Evolutionary conservation across 305 asterid species (phyloP), one percentile per base, ranked within the genome.

Genomic region (Rubia balearica): DNA sequence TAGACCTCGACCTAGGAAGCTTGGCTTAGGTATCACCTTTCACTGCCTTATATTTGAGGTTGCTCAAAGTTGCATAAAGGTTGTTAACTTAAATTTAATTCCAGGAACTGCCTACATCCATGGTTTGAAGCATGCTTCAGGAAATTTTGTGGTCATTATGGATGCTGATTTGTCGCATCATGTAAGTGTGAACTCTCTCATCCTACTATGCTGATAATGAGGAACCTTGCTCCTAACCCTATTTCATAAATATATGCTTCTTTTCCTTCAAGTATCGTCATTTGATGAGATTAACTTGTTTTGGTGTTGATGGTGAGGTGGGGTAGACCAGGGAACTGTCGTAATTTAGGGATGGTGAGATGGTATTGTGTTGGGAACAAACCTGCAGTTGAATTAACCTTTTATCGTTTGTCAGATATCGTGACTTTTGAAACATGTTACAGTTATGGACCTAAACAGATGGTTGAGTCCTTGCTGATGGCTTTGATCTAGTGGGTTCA

Each of bases 151-250:
- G 59, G 96, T 94, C 65, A 94, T 94, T 71, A 94, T 94, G 99
- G 99, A 94, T 83, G 99, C 99, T 30, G 99, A 94, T 81, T 85
- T 94, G 61, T 94, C 99, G 6, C 99, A 94, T 83, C 96, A 91
- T 85, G 98, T 91, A 83, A 83, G 97, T 84, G 68, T 67, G 11
- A 8, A 30, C 16, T 6, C 19, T 4, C 63, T 63, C 43, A 4
- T 45, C 45, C 46, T 45, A 43, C 5, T 21, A 71, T 48, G 60
- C 12, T 42, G 63, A 57, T 1, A 11, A 55, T 9, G 24, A 33
- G 60, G 69, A 12, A 19, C 36, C 36, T 33, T 33, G 2, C 27
- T 33, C 36, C 36, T 33, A 1, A n/a, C 24, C 45, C 14, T 38
- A 5, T 24, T 19, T 27, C 6, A 14, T 10, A 67, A 16, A 14